Percentiles rank a stretch among this genome's conserved stretches.
Conservation (phyloP, 2,329 filamentous ascomycete species). For the Geosmithia morbida region DNA sequence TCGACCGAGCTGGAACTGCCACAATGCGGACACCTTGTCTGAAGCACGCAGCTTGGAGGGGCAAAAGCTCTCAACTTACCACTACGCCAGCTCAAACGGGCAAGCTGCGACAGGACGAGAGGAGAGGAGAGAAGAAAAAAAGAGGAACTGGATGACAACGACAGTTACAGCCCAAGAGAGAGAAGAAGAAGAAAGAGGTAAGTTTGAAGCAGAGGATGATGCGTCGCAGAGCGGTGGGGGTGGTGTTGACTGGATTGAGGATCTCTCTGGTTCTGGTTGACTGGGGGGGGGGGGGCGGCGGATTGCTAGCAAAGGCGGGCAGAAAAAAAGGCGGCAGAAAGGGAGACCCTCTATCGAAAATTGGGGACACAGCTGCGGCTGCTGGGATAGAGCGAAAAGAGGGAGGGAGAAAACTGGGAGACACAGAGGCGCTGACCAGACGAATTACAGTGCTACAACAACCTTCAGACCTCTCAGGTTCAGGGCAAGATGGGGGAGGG, state of each 20-base stretch:
- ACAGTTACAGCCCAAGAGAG: not conserved
- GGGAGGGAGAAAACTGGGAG: not conserved
- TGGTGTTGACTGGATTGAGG: not conserved
- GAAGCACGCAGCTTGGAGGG: not conserved
- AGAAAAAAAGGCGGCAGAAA: not conserved
- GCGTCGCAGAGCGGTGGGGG: slow-evolving; percentile 1
- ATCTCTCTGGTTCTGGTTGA: not conserved
- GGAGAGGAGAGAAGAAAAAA: not conserved
- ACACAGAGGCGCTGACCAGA: no score
- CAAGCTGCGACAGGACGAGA: not conserved
- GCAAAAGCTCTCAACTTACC: slow-evolving; percentile 1
- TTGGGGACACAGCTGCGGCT: not conserved
- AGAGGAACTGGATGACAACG: not conserved
- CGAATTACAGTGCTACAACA: no score
- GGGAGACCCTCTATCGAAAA: not conserved
- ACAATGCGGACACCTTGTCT: not conserved
- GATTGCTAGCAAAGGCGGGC: not conserved
- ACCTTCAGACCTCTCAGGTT: no score
- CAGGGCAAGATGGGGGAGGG: no score
- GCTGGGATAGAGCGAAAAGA: not conserved
- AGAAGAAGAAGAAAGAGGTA: slow-evolving; percentile 1
- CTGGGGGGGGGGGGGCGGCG: not conserved
- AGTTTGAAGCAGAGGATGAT: not conserved
- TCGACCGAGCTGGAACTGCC: not conserved
- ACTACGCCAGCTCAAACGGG: slow-evolving; percentile 2